Conservation (phyloP, 805 yeast genomes). For the Cyberlindnera meyerae region DNA sequence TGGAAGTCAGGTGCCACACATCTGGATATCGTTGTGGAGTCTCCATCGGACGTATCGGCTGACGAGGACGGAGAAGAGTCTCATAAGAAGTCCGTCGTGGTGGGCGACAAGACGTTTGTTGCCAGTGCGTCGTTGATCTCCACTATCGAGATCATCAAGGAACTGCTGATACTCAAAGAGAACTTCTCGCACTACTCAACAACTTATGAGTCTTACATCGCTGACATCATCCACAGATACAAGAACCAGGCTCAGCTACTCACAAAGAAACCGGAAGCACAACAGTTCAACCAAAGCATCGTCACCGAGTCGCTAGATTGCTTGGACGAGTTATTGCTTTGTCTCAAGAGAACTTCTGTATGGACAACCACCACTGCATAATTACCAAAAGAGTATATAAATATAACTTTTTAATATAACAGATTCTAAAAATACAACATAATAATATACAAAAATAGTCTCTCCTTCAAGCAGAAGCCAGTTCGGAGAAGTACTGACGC, state of each 20-base stretch:
- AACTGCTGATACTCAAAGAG: conserved; percentile 50
- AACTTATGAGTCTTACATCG: conserved; percentile 38
- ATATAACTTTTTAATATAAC: too few species aligned
- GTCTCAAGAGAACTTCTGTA: conserved; percentile 10
- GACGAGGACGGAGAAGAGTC: conserved; percentile 21
- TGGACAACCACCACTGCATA: conserved; percentile 26
- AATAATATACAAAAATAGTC: conserved; percentile 4
- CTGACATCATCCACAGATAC: conserved; percentile 44
- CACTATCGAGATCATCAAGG: conserved; percentile 39
- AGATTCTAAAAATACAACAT: conserved; percentile 4
- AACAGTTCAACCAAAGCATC: conserved; percentile 33
- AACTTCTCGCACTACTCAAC: conserved; percentile 45
- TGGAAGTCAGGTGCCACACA: conserved; percentile 38
- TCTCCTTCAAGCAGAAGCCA: conserved; percentile 34
- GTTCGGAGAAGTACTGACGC: conserved; percentile 85
- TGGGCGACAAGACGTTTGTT: conserved; percentile 53
- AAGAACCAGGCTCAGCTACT: conserved; percentile 39
- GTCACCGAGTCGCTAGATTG: conserved; percentile 40
- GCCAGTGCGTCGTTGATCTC: conserved; percentile 47
- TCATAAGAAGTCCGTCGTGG: conserved; percentile 37
- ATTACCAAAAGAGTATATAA: conserved; percentile 40
- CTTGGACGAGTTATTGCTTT: conserved; percentile 30
- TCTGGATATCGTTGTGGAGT: conserved; percentile 1
- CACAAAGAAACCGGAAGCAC: conserved; percentile 20
- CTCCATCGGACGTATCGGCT: not conserved